Base-by-base conservation (phyloP, 2,329 filamentous ascomycete species). In the Neonectria coccinea region DNA sequence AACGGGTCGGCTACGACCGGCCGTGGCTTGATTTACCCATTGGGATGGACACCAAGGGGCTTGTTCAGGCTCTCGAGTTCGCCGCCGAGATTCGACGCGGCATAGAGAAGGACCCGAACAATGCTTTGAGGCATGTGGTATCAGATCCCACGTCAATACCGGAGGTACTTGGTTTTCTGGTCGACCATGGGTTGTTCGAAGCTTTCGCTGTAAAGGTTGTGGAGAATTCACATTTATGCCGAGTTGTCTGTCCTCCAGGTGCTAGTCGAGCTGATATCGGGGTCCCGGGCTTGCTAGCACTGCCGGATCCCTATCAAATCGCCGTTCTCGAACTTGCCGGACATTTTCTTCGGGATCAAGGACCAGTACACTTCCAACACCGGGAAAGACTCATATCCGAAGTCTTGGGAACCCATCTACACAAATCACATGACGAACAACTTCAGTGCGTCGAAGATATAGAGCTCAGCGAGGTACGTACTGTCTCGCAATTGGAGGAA, bases 1-100 rank as follows among this genome's bases (percentile, higher is more conserved):
- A 72, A 4, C 74, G 79, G 22, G 77, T 86, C 1, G 84, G 83
- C 1, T 86, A 87, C 59, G 66, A 70, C 20, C 66, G 70, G 1
- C 67, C 70, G 0, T 67, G 31, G 3, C 52, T 73, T n/a, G 55
- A 56, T 2, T 20, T 53, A 0, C 45, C 63, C 8, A 31, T 51
- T 0, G 11, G 36, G 0, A 58, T 70, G 52, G 53, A 51, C 1
- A 7, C 47, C 2, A 55, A 58, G 1, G 47, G 39, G 1, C 62
- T 73, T 3, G 14, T 59, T 2, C 45, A 56, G 4, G 31, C 64
- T 1, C 51, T 73, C 0, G 70, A 72, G n/a, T 42, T 60, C 1
- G 60, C 70, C 1, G 48, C 60, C 0, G 65, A 70, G 18, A 51
- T 70, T 0, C 53, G 70, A 12, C 27, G 47, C 8, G 16, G 27